Percentiles rank a stretch among this genome's conserved stretches.
These are phyloP conservation scores for Xanthoparmelia taractica DNA, from an alignment of 495 filamentous ascomycete species.

Conservation along the genomic window DNA sequence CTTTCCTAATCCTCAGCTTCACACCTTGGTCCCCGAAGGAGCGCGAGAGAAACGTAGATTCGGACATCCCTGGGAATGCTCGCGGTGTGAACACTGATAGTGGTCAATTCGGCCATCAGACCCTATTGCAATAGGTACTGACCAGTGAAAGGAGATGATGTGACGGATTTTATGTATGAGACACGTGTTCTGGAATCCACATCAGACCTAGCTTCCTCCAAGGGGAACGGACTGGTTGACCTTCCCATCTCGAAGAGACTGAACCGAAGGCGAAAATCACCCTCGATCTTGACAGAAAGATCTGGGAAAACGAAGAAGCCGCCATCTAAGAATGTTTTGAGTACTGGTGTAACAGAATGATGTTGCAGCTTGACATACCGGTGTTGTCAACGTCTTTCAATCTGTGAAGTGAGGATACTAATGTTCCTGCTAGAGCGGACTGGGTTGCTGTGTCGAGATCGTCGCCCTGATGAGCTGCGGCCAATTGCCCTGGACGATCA, in stretches of 20 bases:
- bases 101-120: conserved; percentile 16
- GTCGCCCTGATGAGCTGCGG: conserved; percentile 32
- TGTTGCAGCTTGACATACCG: conserved; percentile 39
- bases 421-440: conserved; percentile 60
- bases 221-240: conserved; percentile 38
- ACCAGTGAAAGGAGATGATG: conserved; percentile 70
- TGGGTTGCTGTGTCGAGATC: conserved; percentile 29
- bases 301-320: conserved; percentile 98
- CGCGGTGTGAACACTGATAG: conserved; percentile 55
- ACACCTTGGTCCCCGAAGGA: conserved; percentile 96
- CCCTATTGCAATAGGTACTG: conserved; percentile 23
- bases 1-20: conserved; percentile 79
- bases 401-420: conserved; percentile 87
- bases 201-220: conserved; percentile 29
- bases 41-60: conserved; percentile 85
- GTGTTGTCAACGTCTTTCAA: conserved; percentile 85
- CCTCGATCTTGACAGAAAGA: conserved; percentile 75
- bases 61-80: conserved; percentile 77
- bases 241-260: conserved; percentile 77
- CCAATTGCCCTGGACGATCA: conserved; percentile 46
- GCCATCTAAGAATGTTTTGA: conserved; percentile 53
- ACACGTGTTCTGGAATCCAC: conserved; percentile 39
- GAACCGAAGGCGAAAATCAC: conserved; percentile 73
- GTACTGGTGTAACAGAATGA: neutral
- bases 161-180: conserved; percentile 60